These are phyloP conservation scores for Phylloporus rhodoxanthus DNA, from an alignment of 768 basidiomycete genomes.

Conservation along the genomic window DNA sequence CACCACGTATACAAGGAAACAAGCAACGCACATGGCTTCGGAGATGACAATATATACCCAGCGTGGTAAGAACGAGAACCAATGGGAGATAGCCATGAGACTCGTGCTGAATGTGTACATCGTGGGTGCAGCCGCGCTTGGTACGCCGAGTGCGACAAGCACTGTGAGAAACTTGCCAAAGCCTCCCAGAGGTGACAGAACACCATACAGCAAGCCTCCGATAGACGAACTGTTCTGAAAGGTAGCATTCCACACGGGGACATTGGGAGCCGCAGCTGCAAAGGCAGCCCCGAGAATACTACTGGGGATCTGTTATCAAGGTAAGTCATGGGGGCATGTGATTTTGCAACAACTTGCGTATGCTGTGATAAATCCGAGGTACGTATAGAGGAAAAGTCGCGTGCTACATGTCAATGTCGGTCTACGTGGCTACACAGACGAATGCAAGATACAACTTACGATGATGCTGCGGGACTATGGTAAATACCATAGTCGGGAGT, in stretches of 20 bases:
- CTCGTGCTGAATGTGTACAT: slow-evolving; percentile 53
- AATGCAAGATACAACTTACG: slow-evolving; percentile 34
- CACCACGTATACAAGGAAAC: background rate
- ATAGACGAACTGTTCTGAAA: slow-evolving; percentile 36
- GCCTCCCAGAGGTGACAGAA: slow-evolving; percentile 35
- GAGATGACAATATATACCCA: slow-evolving; percentile 43
- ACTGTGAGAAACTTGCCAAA: slow-evolving; percentile 46
- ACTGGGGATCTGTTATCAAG: slow-evolving; percentile 28
- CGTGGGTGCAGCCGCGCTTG: slow-evolving; percentile 51
- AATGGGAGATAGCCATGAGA: slow-evolving; percentile 34
- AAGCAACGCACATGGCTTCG: slow-evolving; percentile 37
- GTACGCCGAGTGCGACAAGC: slow-evolving; percentile 47
- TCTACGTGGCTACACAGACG: background rate
- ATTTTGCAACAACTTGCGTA: slow-evolving; percentile 27
- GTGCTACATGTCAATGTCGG: slow-evolving; percentile 18
- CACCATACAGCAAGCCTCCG: slow-evolving; percentile 39
- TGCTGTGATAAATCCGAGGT: slow-evolving; percentile 39
- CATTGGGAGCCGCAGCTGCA: slow-evolving; percentile 35
- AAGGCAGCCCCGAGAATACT: slow-evolving; percentile 45
- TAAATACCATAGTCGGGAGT: slow-evolving; percentile 47
- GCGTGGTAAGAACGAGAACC: slow-evolving; percentile 37
- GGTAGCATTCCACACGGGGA: slow-evolving; percentile 36
- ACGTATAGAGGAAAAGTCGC: slow-evolving; percentile 42
- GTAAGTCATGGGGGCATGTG: background rate
- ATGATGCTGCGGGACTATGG: slow-evolving; percentile 50